Conservation (phyloP, 805 yeast species). For the Saccharomycopsis vini region DNA sequence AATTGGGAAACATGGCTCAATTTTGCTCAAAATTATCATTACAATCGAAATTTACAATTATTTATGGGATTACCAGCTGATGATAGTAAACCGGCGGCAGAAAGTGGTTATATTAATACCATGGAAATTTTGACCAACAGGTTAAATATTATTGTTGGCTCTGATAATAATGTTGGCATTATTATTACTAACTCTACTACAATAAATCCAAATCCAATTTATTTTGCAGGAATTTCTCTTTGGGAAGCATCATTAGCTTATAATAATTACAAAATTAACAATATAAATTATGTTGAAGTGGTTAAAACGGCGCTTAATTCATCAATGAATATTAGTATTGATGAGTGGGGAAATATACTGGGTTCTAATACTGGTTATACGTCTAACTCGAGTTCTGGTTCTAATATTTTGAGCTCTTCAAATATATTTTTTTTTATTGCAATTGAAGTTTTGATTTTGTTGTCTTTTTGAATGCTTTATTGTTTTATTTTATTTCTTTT, state of each 20-base stretch:
- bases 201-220: not conserved
- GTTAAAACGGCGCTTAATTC: too few species aligned
- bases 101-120: slow-evolving; percentile 8
- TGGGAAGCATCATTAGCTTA: slow-evolving; percentile 16
- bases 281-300: not conserved
- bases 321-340: too few species aligned
- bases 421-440: too few species aligned
- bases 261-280: not conserved
- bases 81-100: slow-evolving; percentile 7
- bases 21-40: slow-evolving; percentile 48
- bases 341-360: too few species aligned
- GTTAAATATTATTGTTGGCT: not conserved
- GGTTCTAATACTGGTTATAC: too few species aligned
- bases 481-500: too few species aligned
- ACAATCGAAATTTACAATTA: slow-evolving; percentile 58
- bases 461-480: too few species aligned
- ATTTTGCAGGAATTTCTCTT: slow-evolving; percentile 14
- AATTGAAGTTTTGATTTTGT: too few species aligned
- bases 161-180: not conserved
- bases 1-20: slow-evolving; percentile 64
- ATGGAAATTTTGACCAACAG: not conserved
- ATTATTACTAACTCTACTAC: not conserved
- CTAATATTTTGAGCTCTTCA: too few species aligned
- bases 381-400: too few species aligned
- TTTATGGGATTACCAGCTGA: slow-evolving; percentile 71